Conservation (phyloP, 2,329 filamentous ascomycete genomes). For the Calonectria montana region DNA sequence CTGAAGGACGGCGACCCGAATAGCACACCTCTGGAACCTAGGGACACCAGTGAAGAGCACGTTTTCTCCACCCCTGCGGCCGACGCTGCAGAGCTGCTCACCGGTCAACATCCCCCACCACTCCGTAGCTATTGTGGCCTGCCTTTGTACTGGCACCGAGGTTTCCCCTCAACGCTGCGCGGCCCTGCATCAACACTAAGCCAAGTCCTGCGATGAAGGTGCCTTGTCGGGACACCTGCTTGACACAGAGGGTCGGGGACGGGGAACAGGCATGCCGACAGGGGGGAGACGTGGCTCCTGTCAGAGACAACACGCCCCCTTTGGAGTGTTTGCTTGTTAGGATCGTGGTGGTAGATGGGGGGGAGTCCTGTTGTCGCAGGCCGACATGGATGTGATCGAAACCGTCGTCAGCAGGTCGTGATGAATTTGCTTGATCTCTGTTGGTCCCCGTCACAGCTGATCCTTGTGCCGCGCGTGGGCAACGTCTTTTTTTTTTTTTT, state of each 20-base stretch:
- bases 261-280: conserved; percentile 16
- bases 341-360: conserved; percentile 12
- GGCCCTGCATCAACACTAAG: conserved; percentile 20
- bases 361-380: not conserved
- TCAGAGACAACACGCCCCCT: conserved; percentile 35
- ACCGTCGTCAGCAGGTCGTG: conserved; percentile 15
- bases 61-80: conserved; percentile 35
- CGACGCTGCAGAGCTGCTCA: conserved; percentile 38
- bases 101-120: conserved; percentile 31
- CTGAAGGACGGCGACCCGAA: conserved; percentile 29
- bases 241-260: conserved; percentile 25
- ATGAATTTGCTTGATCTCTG: conserved; percentile 1
- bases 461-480: not conserved
- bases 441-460: not conserved
- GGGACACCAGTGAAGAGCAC: conserved; percentile 13
- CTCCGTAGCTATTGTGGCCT: not conserved
- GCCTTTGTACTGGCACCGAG: not conserved
- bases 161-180: conserved; percentile 11
- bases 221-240: conserved; percentile 18
- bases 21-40: not conserved
- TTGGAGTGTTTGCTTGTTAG: conserved; percentile 10
- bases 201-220: conserved; percentile 15
- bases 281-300: conserved; percentile 42
- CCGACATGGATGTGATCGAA: conserved; percentile 16
- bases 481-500: not conserved